Conservation (phyloP, 768 basidiomycete genomes). For the Collybia sordida region DNA sequence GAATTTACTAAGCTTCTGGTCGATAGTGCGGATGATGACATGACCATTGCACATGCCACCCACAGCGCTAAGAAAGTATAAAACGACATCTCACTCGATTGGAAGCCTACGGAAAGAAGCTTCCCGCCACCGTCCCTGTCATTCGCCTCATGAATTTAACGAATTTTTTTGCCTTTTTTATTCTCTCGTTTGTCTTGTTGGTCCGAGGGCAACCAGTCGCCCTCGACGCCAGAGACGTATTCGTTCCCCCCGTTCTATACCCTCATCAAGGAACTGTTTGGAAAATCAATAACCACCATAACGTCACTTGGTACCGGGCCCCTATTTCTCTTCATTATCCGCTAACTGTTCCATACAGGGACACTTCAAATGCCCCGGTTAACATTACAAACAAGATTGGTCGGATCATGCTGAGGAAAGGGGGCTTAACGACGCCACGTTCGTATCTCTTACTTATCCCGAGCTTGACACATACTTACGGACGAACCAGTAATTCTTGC, state of each 20-base stretch:
- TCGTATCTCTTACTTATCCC: not conserved
- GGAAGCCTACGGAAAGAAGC: no score
- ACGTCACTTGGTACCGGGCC: constrained; percentile 35
- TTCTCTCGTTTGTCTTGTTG: not conserved
- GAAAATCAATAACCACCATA: constrained; percentile 31
- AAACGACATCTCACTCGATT: no score
- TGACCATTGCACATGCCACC: no score
- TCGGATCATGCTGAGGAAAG: constrained; percentile 29
- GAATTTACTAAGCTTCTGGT: no score
- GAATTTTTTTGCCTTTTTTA: constrained; percentile 1
- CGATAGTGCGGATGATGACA: no score
- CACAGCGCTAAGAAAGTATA: no score
- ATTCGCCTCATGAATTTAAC: not conserved
- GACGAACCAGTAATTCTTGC: constrained; percentile 16
- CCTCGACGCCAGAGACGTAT: constrained; percentile 35
- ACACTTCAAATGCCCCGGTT: constrained; percentile 27
- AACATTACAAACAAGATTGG: constrained; percentile 40
- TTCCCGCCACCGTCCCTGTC: no score
- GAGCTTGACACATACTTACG: not conserved
- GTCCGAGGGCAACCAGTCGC: constrained; percentile 1
- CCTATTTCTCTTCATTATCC: constrained; percentile 12
- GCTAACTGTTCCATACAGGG: constrained; percentile 13
- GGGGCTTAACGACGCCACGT: constrained; percentile 21
- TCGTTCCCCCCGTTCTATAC: constrained; percentile 30
- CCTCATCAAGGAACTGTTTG: constrained; percentile 33